These are phyloP conservation scores for Starmerella bacillaris DNA, from an alignment of 805 yeast species.

Conservation along the genomic window DNA sequence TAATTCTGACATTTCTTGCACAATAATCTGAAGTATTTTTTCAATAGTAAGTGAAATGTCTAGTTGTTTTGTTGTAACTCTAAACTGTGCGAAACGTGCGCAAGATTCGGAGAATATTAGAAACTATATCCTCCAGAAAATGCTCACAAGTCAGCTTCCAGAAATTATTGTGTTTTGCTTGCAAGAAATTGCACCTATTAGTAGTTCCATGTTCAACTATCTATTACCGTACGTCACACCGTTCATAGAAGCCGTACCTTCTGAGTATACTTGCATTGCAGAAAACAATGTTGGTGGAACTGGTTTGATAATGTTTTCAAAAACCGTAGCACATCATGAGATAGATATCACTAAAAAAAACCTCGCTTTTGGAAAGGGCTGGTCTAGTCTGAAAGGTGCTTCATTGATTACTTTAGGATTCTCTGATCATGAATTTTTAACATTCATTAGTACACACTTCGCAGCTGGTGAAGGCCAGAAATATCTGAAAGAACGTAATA, in stretches of 20 bases:
- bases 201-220: conserved; percentile 19
- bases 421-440: conserved; percentile 27
- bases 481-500: conserved; percentile 33
- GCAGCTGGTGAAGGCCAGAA: conserved; percentile 55
- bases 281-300: conserved; percentile 19
- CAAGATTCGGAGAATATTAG: conserved; percentile 9
- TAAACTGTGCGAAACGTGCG: conserved; percentile 12
- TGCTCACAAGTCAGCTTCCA: conserved; percentile 7
- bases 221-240: conserved; percentile 16
- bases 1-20: too few relatives aligned
- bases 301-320: conserved; percentile 18
- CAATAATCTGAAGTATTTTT: too few relatives aligned
- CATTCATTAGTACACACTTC: conserved; percentile 56
- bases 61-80: conserved; percentile 8
- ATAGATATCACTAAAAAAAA: conserved; percentile 6
- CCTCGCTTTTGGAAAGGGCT: conserved; percentile 32
- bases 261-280: conserved; percentile 13
- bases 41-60: too few relatives aligned
- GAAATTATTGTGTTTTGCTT: conserved; percentile 21
- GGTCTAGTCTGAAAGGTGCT: conserved; percentile 60
- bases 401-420: conserved; percentile 35
- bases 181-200: conserved; percentile 24
- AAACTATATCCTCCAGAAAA: conserved; percentile 1
- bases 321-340: conserved; percentile 25
- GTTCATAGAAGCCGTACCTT: conserved; percentile 17